Base-by-base conservation (phyloP, 805 yeast genomes). In the Hanseniaspora nectarophila region DNA sequence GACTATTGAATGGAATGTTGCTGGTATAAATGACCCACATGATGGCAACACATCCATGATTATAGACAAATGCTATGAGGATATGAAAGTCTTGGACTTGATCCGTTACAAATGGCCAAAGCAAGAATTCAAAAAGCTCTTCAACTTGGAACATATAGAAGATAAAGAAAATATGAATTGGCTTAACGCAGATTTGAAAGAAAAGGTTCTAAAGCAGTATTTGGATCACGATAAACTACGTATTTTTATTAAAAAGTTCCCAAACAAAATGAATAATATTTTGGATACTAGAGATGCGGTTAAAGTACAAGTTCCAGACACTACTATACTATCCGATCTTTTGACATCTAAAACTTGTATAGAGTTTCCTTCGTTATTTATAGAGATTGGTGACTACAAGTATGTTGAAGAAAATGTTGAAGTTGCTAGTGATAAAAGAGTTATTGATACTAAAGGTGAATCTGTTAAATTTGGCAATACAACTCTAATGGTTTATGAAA, bases 1-100 rank as follows among this genome's bases (percentile, higher is more conserved):
- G 96, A 81, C 94, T 0, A 66, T 87, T 0, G 95, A 87, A 62
- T 83, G 87, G 85, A 61, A 76, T 0, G 55, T 80, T 2, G 63
- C 75, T 7, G 15, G 7, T 31, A 55, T 61, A 9, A 50, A 29
- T 4, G 65, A 63, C 13, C 61, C 62, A 12, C 57, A 62, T 4
- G 66, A 39, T 21, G 12, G 5, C 5, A 12, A 13, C 28, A 13
- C 31, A 61, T 7, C 20, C n/a, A 24, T 50, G 16, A 28, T 24
- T 15, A 31, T 29, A 10, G 54, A 32, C 10, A 34, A 34, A 35
- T 34, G 49, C 16, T 46, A 24, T 38, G 51, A 43, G 33, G 54
- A 51, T 12, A 32, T 29, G 26, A 38, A 37, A 38, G 13, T 48
- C 21, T 13, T 48, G 12, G 52, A 48, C 20, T 28, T 40, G n/a